These are phyloP conservation scores for Tilletia caries DNA, from an alignment of 1,284 basidiomycete species.

Conservation along the genomic window DNA sequence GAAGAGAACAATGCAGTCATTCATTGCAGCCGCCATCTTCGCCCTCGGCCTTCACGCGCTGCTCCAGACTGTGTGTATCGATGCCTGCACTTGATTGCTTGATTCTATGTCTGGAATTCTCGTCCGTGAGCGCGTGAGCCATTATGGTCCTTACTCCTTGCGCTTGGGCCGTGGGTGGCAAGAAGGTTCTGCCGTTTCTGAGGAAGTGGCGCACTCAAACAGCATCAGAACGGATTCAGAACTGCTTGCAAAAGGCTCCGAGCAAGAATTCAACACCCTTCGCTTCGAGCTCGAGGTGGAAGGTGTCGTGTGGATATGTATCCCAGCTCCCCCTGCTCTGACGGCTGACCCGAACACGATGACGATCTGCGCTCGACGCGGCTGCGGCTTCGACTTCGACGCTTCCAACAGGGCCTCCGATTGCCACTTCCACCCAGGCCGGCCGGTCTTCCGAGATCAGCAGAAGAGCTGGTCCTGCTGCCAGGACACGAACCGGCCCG, in stretches of 20 bases:
- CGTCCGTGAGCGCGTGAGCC: too few relatives aligned
- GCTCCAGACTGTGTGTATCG: too few relatives aligned
- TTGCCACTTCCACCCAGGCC: constrained; percentile 49
- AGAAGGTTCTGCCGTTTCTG: too few relatives aligned
- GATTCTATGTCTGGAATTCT: too few relatives aligned
- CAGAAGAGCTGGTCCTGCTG: constrained; percentile 54
- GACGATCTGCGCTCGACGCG: constrained; percentile 47
- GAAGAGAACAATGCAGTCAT: constrained; percentile 1
- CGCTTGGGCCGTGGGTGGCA: too few relatives aligned
- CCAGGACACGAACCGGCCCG: constrained; percentile 50
- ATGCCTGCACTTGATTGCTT: too few relatives aligned
- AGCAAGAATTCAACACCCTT: not conserved
- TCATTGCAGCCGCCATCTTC: not conserved
- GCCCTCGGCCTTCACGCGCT: too few relatives aligned
- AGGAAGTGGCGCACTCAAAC: too few relatives aligned
- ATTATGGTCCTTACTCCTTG: too few relatives aligned
- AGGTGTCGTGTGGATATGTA: not conserved
- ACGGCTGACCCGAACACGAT: constrained; percentile 21
- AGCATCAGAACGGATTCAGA: too few relatives aligned
- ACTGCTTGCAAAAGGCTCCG: not conserved
- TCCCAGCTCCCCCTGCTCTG: not conserved
- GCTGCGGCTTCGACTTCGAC: constrained; percentile 46
- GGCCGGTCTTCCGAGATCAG: constrained; percentile 52
- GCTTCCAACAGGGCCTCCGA: constrained; percentile 11
- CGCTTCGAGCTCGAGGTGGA: not conserved